Base-by-base conservation (phyloP, 1,284 basidiomycete genomes). In the Laetiporus sulphureus region DNA sequence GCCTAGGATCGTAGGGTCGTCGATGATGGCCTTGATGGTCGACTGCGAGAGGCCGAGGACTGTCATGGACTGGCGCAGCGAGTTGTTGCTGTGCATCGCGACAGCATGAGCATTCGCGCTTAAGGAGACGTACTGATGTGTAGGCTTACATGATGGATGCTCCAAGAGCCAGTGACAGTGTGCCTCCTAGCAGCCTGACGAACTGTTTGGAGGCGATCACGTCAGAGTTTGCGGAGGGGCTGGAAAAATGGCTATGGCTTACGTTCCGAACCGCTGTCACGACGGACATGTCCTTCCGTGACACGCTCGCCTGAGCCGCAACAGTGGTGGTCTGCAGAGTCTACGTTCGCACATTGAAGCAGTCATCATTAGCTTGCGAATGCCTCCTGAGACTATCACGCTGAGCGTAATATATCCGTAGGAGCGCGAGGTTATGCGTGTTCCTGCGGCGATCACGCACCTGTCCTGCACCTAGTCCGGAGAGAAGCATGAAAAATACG, bases 201-300 rank as follows among this genome's bases (percentile, higher is more conserved):
- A 85, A 83, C 77, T 79, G 37, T 4, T 31, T 5, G 27, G 30
- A n/a, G n/a, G 24, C 18, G 22, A 27, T 13, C 8, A 24, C 18
- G 36, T 35, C 12, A 21, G 8, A n/a, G 11, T 15, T 2, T 5
- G 20, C 18, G 29, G 19, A 18, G 18, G 22, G n/a, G 21, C 15
- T 5, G 2, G 4, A 18, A 21, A 7, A 19, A 15, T 3, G 15
- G 27, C 8, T n/a, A 19, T 36, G 13, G 4, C n/a, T 2, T 44
- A 77, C 77, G 53, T 84, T 85, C 23, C 83, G 69, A 38, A 79
- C 72, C 0, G 77, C 75, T 0, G 83, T 86, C 1, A 84, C 81
- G 5, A 83, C 81, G 1, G 79, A 78, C 73, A 85, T 79, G 46
- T 85, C 82, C 34, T 67, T 66, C 19, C 81, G 62, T 0, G 75